Base-by-base conservation (phyloP, 2,329 filamentous ascomycete genomes). In the Alternaria atra region DNA sequence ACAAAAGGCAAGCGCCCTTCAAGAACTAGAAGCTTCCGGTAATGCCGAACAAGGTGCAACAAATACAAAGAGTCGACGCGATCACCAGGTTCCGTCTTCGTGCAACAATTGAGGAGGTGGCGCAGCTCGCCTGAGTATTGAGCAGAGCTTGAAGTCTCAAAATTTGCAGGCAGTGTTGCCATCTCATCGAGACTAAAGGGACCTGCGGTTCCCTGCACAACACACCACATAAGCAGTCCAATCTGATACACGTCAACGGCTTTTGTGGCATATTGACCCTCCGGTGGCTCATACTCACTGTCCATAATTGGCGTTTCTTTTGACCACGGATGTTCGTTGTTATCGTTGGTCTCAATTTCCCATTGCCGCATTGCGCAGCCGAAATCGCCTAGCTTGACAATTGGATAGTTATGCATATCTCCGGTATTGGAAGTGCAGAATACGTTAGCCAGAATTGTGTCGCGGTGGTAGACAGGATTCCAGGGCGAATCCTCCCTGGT, bases 291-390 rank as follows among this genome's bases (percentile, higher is more conserved):
- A 23, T 35, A 50, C 2, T 23, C 13, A 5, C 1, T 1, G 30
- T 48, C 30, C 17, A 48, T 25, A 12, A 13, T 1, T 17, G 46
- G 13, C 9, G 5, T 48, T 35, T 48, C 13, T 5, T 48, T 1
- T 35, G 17, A 2, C 46, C 23, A 4, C 6, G 30, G 17, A 10
- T 35, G 6, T 25, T n/a, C 1, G 10, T 35, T 3, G 12, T 25
- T 1, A 12, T 25, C 7, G 23, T 15, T n/a, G 12, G 7, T 25
- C 2, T 3, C 10, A 6, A 20, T 1, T 42, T 34, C 27, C 1
- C n/a, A 53, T 32, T 53, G 37, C 37, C n/a, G 27, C 34, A 27
- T 25, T 13, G 51, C 51, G 51, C 51, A 53, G 27, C 51, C 51
- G 17, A 53, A 53, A 35, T 42, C 37, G 17, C 35, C 17, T 5